phyloP scores from a whole-genome alignment of 495 filamentous ascomycete species.

The Amphirosellinia nigrospora region DNA sequence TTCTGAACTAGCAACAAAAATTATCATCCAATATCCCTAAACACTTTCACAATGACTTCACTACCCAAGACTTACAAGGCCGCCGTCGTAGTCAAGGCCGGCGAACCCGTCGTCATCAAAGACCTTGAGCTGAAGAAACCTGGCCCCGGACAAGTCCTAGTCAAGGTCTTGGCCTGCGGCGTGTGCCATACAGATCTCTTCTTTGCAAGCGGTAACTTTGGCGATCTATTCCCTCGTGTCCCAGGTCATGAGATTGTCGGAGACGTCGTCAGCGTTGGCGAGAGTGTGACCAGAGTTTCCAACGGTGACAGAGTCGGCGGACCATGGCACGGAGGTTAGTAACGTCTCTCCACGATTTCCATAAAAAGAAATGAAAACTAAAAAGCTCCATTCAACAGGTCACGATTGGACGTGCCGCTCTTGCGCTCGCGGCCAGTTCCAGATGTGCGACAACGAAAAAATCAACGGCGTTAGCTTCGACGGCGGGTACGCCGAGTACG shows the following conservation, averaged over 20 bases:
- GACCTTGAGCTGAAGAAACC: conserved; percentile 53
- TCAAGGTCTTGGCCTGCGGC: conserved; percentile 61
- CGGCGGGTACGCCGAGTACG: conserved; percentile 71
- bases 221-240: conserved; percentile 55
- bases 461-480: conserved; percentile 60
- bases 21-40: background rate
- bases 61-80: conserved; percentile 59
- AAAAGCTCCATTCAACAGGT: conserved; percentile 25
- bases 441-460: conserved; percentile 58
- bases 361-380: background rate
- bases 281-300: conserved; percentile 50
- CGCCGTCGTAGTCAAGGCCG: conserved; percentile 49
- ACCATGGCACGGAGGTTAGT: conserved; percentile 62
- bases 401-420: conserved; percentile 54
- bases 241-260: conserved; percentile 64
- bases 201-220: conserved; percentile 45
- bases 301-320: conserved; percentile 60
- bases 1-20: background rate
- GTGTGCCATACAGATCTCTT: conserved; percentile 57
- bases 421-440: conserved; percentile 57
- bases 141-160: conserved; percentile 50
- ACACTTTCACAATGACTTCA: conserved; percentile 27
- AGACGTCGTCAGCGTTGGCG: conserved; percentile 56
- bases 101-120: conserved; percentile 48
- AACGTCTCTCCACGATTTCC: background rate